These are phyloP conservation scores for Nicotiana obtusifolia DNA, from an alignment of 257 asterid species.

Conservation along the genomic window DNA sequence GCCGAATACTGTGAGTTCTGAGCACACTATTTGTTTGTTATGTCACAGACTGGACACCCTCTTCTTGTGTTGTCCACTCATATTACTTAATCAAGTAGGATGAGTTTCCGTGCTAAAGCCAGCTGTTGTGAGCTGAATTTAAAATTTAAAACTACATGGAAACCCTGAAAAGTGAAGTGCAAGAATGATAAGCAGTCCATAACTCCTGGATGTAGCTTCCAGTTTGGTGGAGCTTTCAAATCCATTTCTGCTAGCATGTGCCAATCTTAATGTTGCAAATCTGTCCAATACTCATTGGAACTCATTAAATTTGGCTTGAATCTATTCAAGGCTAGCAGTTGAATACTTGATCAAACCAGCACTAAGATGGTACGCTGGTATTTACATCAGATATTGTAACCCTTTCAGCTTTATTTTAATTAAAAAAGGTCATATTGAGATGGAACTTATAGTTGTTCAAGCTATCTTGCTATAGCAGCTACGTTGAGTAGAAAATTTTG, in stretches of 20 bases:
- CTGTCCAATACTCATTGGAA: background rate
- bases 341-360: background rate
- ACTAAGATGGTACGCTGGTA: background rate
- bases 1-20: constrained; percentile 79
- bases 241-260: background rate
- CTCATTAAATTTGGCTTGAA: background rate
- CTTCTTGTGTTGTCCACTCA: constrained; percentile 10
- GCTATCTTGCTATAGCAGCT: background rate
- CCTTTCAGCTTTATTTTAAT: background rate
- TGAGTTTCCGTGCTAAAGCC: background rate
- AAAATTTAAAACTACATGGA: background rate
- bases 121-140: background rate
- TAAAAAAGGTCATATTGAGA: background rate
- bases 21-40: constrained; percentile 1
- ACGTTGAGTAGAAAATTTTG: background rate
- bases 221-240: background rate
- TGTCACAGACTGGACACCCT: background rate
- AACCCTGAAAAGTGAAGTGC: background rate
- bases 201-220: background rate
- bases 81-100: background rate
- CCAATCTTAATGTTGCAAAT: background rate
- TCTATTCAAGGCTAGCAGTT: background rate
- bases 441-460: background rate
- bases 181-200: background rate
- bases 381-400: background rate